Evolutionary conservation across 129 eudicot species (phyloP).

Genomic region (Dittrichia graveolens): DNA sequence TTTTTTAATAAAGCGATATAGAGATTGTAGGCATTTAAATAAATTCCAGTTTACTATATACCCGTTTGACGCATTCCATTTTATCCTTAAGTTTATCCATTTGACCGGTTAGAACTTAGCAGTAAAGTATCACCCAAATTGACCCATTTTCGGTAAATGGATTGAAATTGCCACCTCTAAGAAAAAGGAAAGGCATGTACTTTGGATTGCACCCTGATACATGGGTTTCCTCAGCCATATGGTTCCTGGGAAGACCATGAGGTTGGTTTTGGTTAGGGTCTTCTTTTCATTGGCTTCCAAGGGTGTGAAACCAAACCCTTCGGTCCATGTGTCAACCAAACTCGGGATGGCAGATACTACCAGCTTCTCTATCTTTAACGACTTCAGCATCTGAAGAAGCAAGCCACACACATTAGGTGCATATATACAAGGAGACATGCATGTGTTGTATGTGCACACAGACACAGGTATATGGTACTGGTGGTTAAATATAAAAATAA

Average conservation of each 20-base stretch:
- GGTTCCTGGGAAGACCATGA: conserved; percentile 94
- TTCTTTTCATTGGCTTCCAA: conserved; percentile 74
- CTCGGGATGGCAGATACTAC: conserved; percentile 82
- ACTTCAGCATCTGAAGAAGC: conserved; percentile 64
- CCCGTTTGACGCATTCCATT: background rate
- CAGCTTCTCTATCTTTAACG: conserved; percentile 80
- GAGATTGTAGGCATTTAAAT: background rate
- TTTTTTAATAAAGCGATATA: background rate
- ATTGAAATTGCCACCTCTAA: background rate
- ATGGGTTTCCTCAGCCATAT: conserved; percentile 80
- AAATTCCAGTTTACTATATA: background rate
- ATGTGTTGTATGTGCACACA: background rate
- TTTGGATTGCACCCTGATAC: conserved; percentile 28
- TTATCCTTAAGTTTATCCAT: background rate
- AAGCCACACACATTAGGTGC: background rate
- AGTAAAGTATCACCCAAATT: background rate
- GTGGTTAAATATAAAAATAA: background rate
- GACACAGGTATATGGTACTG: background rate
- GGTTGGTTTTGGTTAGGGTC: conserved; percentile 59
- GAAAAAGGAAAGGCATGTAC: conserved; percentile 20
- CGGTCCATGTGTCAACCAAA: conserved; percentile 87
- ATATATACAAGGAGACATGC: background rate
- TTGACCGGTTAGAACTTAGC: background rate
- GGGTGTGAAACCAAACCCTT: conserved; percentile 77
- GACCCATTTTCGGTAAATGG: background rate